Evolutionary conservation across 768 basidiomycete genomes (phyloP), one percentile per base, ranked within the genome.

Genomic region (Gelatoporia subvermispora): DNA sequence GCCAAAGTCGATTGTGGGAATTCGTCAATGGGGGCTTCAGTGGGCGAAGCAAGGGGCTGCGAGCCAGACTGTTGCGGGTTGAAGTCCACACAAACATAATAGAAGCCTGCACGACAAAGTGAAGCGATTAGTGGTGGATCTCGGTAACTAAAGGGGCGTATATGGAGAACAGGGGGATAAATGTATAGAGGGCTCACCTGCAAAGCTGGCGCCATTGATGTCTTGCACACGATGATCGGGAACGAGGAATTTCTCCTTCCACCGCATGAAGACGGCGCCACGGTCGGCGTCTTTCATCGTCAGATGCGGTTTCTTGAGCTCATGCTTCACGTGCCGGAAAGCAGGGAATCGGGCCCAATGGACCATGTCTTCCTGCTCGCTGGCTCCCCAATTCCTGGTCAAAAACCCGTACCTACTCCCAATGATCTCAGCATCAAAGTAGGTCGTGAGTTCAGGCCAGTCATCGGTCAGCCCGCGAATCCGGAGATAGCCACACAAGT

Each of bases 201-300:
- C 93, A 66, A 94, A 96, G 64, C 89, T 92, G 18, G 93, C 93
- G 38, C 93, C 93, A 59, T 82, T 91, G 68, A 97, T 95, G 65
- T 94, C 91, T 65, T 89, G 84, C 24, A 95, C 89, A 50, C 84
- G 81, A 69, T 94, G 90, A 65, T 94, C 90, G 2, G 93, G 93
- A n/a, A 97, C 89, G 45, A 98, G 72, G 68, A 96, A 97, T 60
- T 85, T 76, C 69, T 98, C 95, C 69, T 98, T 98, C 88, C 93
- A 94, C 52, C 95, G 76, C 86, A 98, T 92, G 65, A 97, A 98
- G 24, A 93, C 82, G 21, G 85, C 85, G 1, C 85, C 85, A 42
- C 85, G 78, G 59, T 87, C 84, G 9, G 56, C 55, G 36, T 85
- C 74, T 60, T 88, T 86, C 60, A 95, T 84, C 36, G 88, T 90